These are phyloP conservation scores for Melampsora americana DNA, from an alignment of 1,284 basidiomycete genomes.

Conservation along the genomic window DNA sequence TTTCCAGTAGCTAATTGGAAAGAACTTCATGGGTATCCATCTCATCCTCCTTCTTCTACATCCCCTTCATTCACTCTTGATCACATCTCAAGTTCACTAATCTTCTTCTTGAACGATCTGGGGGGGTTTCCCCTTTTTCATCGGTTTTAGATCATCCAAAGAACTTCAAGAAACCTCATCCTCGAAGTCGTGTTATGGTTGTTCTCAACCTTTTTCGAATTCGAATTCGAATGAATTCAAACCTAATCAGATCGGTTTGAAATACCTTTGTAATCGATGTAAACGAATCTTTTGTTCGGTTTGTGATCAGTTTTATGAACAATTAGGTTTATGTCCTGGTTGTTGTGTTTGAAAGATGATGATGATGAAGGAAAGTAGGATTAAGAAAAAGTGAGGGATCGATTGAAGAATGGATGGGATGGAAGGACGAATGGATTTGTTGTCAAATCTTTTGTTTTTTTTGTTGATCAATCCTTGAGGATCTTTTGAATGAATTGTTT, in stretches of 20 bases:
- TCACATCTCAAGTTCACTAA: too few relatives aligned
- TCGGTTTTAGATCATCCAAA: too few relatives aligned
- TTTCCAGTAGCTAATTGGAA: slow-evolving; percentile 81
- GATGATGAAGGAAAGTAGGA: neutral
- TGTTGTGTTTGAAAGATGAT: slow-evolving; percentile 44
- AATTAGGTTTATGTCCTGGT: slow-evolving; percentile 52
- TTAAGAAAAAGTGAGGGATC: too few relatives aligned
- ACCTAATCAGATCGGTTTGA: slow-evolving; percentile 48
- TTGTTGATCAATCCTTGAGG: too few relatives aligned
- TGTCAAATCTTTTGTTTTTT: too few relatives aligned
- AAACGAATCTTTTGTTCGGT: slow-evolving; percentile 65
- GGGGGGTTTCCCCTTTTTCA: too few relatives aligned
- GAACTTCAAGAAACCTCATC: slow-evolving; percentile 19
- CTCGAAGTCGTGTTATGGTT: slow-evolving; percentile 19
- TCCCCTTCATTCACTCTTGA: slow-evolving; percentile 52
- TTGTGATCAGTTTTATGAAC: slow-evolving; percentile 62
- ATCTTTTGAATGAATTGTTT: too few relatives aligned
- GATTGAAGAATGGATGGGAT: too few relatives aligned
- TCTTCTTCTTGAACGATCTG: slow-evolving; percentile 43
- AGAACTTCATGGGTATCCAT: slow-evolving; percentile 58
- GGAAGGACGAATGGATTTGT: too few relatives aligned
- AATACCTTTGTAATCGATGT: slow-evolving; percentile 59
- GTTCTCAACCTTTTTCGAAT: slow-evolving; percentile 4
- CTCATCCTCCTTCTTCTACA: slow-evolving; percentile 49
- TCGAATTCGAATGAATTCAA: slow-evolving; percentile 54